Evolutionary conservation across 2,329 filamentous ascomycete genomes (phyloP).

Genomic region (Aspergillus fructus): DNA sequence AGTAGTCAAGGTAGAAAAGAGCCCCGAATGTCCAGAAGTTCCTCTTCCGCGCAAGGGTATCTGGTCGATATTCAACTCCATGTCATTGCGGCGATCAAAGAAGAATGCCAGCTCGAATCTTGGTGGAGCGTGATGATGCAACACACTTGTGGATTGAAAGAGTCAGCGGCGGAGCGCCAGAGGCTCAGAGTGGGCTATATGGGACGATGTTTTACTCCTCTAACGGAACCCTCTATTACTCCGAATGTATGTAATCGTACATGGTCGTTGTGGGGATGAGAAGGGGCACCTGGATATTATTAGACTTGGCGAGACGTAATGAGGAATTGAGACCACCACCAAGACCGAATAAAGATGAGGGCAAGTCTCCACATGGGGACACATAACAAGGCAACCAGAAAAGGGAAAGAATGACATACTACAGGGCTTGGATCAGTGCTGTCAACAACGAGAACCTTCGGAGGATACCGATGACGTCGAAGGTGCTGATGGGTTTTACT

Average conservation of each 20-base stretch:
- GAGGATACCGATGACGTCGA: conserved; percentile 23
- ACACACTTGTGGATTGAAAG: conserved; percentile 3
- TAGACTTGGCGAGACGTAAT: conserved; percentile 19
- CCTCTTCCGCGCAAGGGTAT: conserved; percentile 14
- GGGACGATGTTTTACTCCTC: neutral
- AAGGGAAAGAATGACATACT: conserved; percentile 4
- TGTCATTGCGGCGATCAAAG: conserved; percentile 17
- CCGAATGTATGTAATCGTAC: conserved; percentile 12
- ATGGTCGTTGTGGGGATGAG: conserved; percentile 5
- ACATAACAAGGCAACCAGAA: neutral
- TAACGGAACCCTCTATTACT: neutral
- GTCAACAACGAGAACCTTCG: conserved; percentile 7
- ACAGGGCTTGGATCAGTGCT: neutral
- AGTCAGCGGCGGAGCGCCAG: conserved; percentile 8
- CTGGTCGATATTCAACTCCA: conserved; percentile 22
- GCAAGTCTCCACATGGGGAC: neutral
- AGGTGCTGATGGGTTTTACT: neutral
- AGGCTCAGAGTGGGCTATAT: conserved; percentile 5
- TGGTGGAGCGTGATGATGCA: conserved; percentile 20
- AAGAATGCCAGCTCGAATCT: conserved; percentile 12
- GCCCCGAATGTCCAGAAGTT: neutral
- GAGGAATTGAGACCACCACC: neutral
- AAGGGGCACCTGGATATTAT: conserved; percentile 7
- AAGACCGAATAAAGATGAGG: conserved; percentile 6
- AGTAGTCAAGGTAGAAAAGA: conserved; percentile 3